A percentile compares a stretch with the other conserved stretches of the same genome.
These are phyloP conservation scores for Colletotrichum agaves DNA, from an alignment of 2,329 filamentous ascomycete genomes.

Conservation along the genomic window DNA sequence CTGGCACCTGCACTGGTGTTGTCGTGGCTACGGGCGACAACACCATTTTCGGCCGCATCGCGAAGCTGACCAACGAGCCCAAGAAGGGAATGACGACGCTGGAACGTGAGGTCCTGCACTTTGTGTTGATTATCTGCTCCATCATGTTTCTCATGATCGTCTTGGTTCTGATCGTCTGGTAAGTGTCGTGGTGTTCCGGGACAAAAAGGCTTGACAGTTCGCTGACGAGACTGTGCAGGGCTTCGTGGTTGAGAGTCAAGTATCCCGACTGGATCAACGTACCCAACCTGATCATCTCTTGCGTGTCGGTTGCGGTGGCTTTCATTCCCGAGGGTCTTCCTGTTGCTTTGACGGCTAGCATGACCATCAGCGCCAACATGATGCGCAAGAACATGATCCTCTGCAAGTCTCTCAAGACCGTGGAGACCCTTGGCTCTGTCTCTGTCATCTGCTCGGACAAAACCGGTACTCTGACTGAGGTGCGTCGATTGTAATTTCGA, in stretches of 20 bases:
- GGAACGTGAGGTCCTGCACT: conserved; percentile 78
- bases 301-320: conserved; percentile 77
- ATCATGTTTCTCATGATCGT: conserved; percentile 75
- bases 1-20: conserved; percentile 72
- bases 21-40: conserved; percentile 78
- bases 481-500: conserved; percentile 38
- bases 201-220: no score
- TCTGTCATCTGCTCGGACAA: conserved; percentile 82
- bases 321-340: conserved; percentile 82
- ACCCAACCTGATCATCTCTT: conserved; percentile 76
- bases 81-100: conserved; percentile 75
- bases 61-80: conserved; percentile 75
- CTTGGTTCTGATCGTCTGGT: conserved; percentile 75
- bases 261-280: conserved; percentile 80
- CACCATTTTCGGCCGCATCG: conserved; percentile 81
- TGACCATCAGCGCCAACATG: conserved; percentile 80
- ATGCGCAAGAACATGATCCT: conserved; percentile 82
- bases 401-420: conserved; percentile 83
- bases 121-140: conserved; percentile 75
- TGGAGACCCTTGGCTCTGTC: conserved; percentile 79
- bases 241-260: conserved; percentile 72
- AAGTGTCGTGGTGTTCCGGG: conserved; percentile 46
- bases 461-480: conserved; percentile 75
- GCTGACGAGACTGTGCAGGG: conserved; percentile 55
- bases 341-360: conserved; percentile 74